Percentiles rank a stretch among this genome's conserved stretches.
phyloP scores from a whole-genome alignment of 306 rosid species.

The Lagenaria siceraria region DNA sequence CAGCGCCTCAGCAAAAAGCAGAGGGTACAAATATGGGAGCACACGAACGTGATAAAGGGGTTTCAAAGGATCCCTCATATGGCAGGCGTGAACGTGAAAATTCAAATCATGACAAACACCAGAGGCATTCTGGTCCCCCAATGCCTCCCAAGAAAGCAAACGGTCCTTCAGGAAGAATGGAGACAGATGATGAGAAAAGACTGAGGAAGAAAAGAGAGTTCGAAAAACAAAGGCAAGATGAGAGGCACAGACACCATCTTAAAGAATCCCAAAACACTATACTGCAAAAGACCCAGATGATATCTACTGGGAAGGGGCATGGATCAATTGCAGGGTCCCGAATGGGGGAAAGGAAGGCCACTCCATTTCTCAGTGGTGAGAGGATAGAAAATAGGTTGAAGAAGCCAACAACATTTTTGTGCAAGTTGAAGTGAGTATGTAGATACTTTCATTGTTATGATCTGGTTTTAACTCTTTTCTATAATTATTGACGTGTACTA shows the following conservation, averaged over 20 bases:
- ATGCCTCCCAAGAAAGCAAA: slow-evolving; percentile 37
- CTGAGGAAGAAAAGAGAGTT: slow-evolving; percentile 69
- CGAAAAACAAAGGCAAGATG: slow-evolving; percentile 85
- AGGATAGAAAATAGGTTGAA: slow-evolving; percentile 92
- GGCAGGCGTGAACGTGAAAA: slow-evolving; percentile 53
- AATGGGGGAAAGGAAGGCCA: slow-evolving; percentile 60
- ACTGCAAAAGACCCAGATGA: slow-evolving; percentile 56
- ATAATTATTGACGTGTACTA: neutral
- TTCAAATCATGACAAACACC: slow-evolving; percentile 50
- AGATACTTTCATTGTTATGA: slow-evolving; percentile 8
- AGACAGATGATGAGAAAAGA: slow-evolving; percentile 82
- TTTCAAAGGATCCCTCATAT: slow-evolving; percentile 35
- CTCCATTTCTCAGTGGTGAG: slow-evolving; percentile 71
- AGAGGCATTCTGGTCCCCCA: slow-evolving; percentile 39
- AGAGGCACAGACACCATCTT: slow-evolving; percentile 73
- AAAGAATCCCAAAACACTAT: slow-evolving; percentile 73
- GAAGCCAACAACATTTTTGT: slow-evolving; percentile 96
- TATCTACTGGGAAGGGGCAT: slow-evolving; percentile 71
- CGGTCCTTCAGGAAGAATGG: slow-evolving; percentile 42
- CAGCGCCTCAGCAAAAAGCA: slow-evolving; percentile 23
- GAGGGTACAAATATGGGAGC: slow-evolving; percentile 30
- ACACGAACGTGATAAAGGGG: slow-evolving; percentile 33
- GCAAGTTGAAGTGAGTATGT: slow-evolving; percentile 87
- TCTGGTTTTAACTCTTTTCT: neutral
- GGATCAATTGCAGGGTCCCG: slow-evolving; percentile 80